Percentiles rank a stretch among this genome's conserved stretches.
Conservation (phyloP, 768 basidiomycete species). For the Tricholoma flavovirens region DNA sequence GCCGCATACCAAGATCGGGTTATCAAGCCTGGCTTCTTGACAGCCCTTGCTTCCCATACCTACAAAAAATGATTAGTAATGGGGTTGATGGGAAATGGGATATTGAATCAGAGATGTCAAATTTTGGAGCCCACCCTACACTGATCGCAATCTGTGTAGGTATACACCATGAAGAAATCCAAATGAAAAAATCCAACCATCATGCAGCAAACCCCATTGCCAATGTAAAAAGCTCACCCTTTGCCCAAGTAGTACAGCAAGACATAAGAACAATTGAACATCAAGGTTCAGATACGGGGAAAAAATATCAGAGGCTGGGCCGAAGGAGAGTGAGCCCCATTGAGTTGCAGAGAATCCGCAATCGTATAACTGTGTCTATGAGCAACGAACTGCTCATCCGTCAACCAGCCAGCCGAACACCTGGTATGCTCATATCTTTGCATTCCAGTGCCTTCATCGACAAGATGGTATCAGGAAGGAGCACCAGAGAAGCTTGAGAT, state of each 20-base stretch:
- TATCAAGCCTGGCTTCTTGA: not conserved
- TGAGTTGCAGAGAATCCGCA: slow-evolving; percentile 63
- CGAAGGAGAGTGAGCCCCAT: slow-evolving; percentile 89
- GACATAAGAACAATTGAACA: not conserved
- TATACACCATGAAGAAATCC: slow-evolving; percentile 96
- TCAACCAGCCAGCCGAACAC: slow-evolving; percentile 38
- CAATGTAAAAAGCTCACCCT: slow-evolving; percentile 5
- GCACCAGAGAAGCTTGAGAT: slow-evolving; percentile 55
- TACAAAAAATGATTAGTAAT: not conserved
- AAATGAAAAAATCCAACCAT: slow-evolving; percentile 47
- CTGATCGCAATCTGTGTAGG: slow-evolving; percentile 26
- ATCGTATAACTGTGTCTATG: slow-evolving; percentile 90
- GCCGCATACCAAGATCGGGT: too few species aligned
- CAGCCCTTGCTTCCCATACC: not conserved
- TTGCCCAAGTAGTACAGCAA: not conserved
- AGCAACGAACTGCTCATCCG: slow-evolving; percentile 55
- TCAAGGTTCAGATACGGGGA: not conserved
- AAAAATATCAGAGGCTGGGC: slow-evolving; percentile 45
- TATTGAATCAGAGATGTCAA: slow-evolving; percentile 58
- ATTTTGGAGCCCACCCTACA: slow-evolving; percentile 68
- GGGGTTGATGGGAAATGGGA: not conserved
- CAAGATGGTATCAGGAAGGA: slow-evolving; percentile 27
- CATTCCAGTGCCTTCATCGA: slow-evolving; percentile 42
- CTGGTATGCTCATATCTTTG: slow-evolving; percentile 74
- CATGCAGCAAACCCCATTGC: slow-evolving; percentile 31